Conservation (phyloP, 2,329 filamentous ascomycete genomes). For the Neocucurbitaria cava region DNA sequence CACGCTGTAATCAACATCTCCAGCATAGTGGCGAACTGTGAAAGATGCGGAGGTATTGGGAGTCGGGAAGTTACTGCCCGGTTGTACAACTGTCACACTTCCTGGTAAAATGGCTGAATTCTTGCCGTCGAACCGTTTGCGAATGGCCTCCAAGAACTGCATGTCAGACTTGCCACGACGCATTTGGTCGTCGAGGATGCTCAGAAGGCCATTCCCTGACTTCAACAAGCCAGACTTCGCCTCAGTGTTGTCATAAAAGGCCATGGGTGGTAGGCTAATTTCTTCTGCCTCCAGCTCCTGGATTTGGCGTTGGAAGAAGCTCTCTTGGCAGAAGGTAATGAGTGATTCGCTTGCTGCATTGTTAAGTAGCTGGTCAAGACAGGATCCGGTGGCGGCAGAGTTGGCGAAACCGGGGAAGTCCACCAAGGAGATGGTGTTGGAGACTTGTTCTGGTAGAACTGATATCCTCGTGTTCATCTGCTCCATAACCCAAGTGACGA, state of each 20-base stretch:
- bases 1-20: constrained; percentile 92
- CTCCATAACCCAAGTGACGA: constrained; percentile 94
- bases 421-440: constrained; percentile 92
- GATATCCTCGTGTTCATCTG: constrained; percentile 89
- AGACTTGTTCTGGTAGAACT: constrained; percentile 83
- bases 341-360: constrained; percentile 92
- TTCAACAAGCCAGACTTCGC: constrained; percentile 92
- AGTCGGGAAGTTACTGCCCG: constrained; percentile 88
- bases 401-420: constrained; percentile 97
- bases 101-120: constrained; percentile 87
- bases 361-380: constrained; percentile 89
- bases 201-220: constrained; percentile 87
- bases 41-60: constrained; percentile 82
- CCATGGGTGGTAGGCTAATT: constrained; percentile 85
- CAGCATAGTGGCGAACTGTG: constrained; percentile 93
- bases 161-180: constrained; percentile 85
- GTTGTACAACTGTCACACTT: constrained; percentile 75
- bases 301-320: constrained; percentile 93
- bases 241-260: constrained; percentile 97
- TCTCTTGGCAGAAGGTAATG: constrained; percentile 92
- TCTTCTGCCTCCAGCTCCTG: constrained; percentile 95
- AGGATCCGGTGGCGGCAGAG: constrained; percentile 80
- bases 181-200: constrained; percentile 95
- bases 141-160: constrained; percentile 87
- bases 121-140: constrained; percentile 93